These are phyloP conservation scores for Pseudoturritis turrita DNA, from an alignment of 345 rosid genomes.

Conservation along the genomic window DNA sequence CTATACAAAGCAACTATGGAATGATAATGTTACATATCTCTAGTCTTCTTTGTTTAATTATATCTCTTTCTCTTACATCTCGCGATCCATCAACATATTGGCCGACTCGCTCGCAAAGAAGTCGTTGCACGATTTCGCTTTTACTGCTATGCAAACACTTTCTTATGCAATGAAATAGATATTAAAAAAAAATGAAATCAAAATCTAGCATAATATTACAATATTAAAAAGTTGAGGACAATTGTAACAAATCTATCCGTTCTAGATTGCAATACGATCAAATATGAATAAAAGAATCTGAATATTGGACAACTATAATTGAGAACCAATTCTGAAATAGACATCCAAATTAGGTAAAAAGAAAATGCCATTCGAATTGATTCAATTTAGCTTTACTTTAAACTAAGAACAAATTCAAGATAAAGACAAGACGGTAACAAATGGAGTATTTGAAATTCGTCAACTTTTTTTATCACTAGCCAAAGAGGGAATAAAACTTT, in stretches of 20 bases:
- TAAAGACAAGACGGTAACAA: background rate
- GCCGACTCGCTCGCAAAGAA: no score
- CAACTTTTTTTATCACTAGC: no score
- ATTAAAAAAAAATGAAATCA: no score
- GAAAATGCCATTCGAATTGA: conserved; percentile 19
- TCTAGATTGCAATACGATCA: background rate
- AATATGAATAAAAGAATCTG: conserved; percentile 15
- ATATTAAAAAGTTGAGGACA: background rate
- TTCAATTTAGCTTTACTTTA: conserved; percentile 2
- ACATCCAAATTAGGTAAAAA: conserved; percentile 17
- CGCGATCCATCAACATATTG: no score
- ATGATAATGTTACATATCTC: background rate
- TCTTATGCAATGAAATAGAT: no score
- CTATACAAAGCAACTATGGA: background rate
- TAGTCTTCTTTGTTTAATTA: no score
- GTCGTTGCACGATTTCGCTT: no score
- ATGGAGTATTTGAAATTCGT: background rate
- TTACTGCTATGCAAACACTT: no score
- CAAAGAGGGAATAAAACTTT: no score
- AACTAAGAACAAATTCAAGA: conserved; percentile 13
- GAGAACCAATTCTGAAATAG: conserved; percentile 23
- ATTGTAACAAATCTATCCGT: background rate
- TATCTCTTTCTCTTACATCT: no score
- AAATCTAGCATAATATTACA: background rate
- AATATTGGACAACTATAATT: conserved; percentile 1